These are phyloP conservation scores for Globisporangium barbulae DNA, from an alignment of 352 stramenopile genomes.

Conservation along the genomic window DNA sequence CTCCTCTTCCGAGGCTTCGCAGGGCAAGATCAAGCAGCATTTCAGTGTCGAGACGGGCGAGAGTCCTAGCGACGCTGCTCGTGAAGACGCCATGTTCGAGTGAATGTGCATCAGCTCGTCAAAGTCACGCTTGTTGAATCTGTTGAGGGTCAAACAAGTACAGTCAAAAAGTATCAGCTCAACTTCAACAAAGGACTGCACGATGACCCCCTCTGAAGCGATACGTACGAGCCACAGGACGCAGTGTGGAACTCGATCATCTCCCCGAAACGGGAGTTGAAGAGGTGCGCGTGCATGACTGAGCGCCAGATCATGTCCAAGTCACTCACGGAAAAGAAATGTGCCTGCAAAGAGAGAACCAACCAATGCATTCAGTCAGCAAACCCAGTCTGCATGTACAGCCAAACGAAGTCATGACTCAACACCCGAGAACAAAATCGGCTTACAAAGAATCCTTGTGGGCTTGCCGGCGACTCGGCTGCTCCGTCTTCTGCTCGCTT, in stretches of 20 bases:
- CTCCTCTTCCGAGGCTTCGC: slow-evolving; percentile 44
- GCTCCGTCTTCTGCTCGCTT: slow-evolving; percentile 11
- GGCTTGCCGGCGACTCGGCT: not conserved
- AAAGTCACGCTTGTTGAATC: slow-evolving; percentile 63
- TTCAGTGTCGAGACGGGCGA: slow-evolving; percentile 47
- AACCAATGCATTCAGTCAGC: not conserved
- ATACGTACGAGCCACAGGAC: slow-evolving; percentile 41
- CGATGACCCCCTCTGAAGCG: not conserved
- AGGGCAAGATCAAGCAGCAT: slow-evolving; percentile 70
- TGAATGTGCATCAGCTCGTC: slow-evolving; percentile 81
- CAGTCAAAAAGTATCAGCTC: not conserved
- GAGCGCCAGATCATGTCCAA: slow-evolving; percentile 62
- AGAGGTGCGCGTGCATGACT: slow-evolving; percentile 58
- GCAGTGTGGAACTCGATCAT: slow-evolving; percentile 66
- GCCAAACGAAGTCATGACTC: not conserved
- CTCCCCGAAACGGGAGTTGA: slow-evolving; percentile 55
- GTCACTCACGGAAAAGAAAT: slow-evolving; percentile 55
- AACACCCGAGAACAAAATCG: not conserved
- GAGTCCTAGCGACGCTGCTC: slow-evolving; percentile 28
- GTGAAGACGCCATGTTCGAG: slow-evolving; percentile 33
- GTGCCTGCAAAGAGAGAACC: slow-evolving; percentile 23
- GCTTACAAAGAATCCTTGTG: slow-evolving; percentile 17
- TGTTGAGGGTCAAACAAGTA: slow-evolving; percentile 12
- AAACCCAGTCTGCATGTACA: not conserved
- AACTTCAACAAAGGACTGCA: not conserved